Evolutionary conservation across 768 basidiomycete genomes (phyloP).

Genomic region (Agaricus subrufescens): DNA sequence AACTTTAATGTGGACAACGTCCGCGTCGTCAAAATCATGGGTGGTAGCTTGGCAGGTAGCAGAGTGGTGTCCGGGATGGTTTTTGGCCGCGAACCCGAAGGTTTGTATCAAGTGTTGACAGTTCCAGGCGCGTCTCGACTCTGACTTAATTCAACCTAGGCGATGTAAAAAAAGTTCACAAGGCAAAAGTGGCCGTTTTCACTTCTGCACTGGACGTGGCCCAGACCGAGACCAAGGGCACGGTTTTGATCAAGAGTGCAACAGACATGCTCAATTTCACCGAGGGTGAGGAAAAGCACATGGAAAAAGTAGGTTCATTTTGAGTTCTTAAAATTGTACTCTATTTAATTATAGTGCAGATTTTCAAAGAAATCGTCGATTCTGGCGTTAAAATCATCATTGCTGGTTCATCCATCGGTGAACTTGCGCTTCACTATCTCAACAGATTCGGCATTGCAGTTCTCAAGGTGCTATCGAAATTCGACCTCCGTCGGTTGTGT

Average conservation of each 20-base stretch:
- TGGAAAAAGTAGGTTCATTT: conserved; percentile 64
- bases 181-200: conserved; percentile 93
- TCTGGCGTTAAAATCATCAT: conserved; percentile 93
- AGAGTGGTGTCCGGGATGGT: conserved; percentile 97
- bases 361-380: conserved; percentile 95
- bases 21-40: conserved; percentile 98
- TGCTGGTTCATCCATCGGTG: conserved; percentile 89
- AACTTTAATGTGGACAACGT: conserved; percentile 99
- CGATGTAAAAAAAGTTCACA: conserved; percentile 72
- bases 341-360: conserved; percentile 37
- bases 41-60: conserved; percentile 80
- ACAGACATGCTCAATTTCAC: conserved; percentile 98
- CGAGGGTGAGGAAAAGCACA: conserved; percentile 90
- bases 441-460: conserved; percentile 92
- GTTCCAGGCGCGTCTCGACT: neutral
- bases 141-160: conserved; percentile 36
- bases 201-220: conserved; percentile 90
- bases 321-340: neutral
- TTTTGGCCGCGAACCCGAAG: conserved; percentile 93
- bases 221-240: conserved; percentile 99
- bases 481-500: conserved; percentile 90
- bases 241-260: conserved; percentile 91
- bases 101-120: conserved; percentile 28
- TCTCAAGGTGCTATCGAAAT: conserved; percentile 96
- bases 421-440: conserved; percentile 95